A percentile compares a stretch with the other conserved stretches of the same genome.
These are phyloP conservation scores for Phytophthora ramorum DNA, from an alignment of 352 stramenopile species.

Conservation along the genomic window DNA sequence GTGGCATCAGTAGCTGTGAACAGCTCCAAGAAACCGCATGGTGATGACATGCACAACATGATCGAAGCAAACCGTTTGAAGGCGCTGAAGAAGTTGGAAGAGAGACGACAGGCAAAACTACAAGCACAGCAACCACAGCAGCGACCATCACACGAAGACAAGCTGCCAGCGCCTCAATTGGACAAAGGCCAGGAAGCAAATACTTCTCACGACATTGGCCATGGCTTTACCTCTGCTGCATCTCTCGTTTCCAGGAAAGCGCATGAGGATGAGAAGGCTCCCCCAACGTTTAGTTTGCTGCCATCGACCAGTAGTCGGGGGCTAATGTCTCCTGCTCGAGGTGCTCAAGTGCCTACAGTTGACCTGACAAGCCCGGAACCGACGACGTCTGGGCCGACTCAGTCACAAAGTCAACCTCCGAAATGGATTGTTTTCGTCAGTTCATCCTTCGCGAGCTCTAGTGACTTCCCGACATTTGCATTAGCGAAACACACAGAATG, in stretches of 20 bases:
- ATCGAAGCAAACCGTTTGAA: conserved; percentile 76
- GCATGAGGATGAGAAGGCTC: conserved; percentile 4
- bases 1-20: not conserved
- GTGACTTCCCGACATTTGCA: conserved; percentile 32
- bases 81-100: conserved; percentile 64
- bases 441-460: conserved; percentile 36
- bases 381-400: conserved; percentile 2
- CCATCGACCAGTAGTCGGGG: not conserved
- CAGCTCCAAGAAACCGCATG: conserved; percentile 1
- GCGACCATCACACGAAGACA: not conserved
- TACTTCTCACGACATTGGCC: not conserved
- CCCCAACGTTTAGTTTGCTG: conserved; percentile 29
- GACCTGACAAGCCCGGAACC: conserved; percentile 22
- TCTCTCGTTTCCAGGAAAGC: conserved; percentile 8
- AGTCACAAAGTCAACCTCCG: conserved; percentile 1
- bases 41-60: conserved; percentile 44
- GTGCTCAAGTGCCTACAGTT: conserved; percentile 7
- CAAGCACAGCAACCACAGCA: conserved; percentile 4
- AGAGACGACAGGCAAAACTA: conserved; percentile 39
- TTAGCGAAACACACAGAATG: conserved; percentile 17
- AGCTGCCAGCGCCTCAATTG: not conserved
- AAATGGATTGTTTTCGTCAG: conserved; percentile 43
- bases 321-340: not conserved
- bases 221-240: conserved; percentile 11
- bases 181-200: not conserved